Evolutionary conservation across 2,329 filamentous ascomycete species (phyloP), one percentile per base, ranked within the genome.

Genomic region (Xylariaceae sp.): DNA sequence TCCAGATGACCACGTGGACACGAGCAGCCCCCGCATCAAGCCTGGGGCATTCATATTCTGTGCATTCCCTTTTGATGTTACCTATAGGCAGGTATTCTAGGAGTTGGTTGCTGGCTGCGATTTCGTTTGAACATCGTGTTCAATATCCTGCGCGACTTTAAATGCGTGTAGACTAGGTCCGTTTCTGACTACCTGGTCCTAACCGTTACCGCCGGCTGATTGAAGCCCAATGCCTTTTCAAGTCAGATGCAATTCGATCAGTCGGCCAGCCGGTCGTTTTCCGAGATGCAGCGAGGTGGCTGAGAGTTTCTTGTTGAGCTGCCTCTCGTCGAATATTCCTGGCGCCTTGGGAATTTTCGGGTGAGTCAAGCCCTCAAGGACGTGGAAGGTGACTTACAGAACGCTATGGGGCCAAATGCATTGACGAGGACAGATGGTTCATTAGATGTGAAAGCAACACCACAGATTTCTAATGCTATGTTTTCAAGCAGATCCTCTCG

Each of bases 331-430:
- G 58, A 28, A 75, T 62, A 28, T 64, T 69, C 48, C 57, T 67
- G 28, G 64, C 67, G 33, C 69, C 71, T 67, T 13, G 14, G 18
- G 2, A 40, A 13, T 6, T 40, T 28, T 17, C 19, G 12, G 41
- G 36, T 10, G 6, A 17, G 40, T 42, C 28, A 6, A 39, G 19
- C 5, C 31, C 22, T 45, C 14, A 51, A 11, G 33, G 38, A 17
- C 31, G 36, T 10, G 5, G 19, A 28, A 19, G 10, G 10, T 4
- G 7, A 64, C 71, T 62, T 58, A 76, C 75, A 76, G 47, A 72
- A 77, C 1, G 71, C 65, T 28, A 78, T 75, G 13, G 75, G 75
- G 0, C 75, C 76, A 56, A 78, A 78, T 3, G 73, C 66, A 52
- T 79, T 78, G 4, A 79, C 73, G 5, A 75, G 62, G 2, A 77